Evolutionary conservation across 371 early-diverging fungal genomes (phyloP), one percentile per base, ranked within the genome.

Genomic region (Mortierella sp.): DNA sequence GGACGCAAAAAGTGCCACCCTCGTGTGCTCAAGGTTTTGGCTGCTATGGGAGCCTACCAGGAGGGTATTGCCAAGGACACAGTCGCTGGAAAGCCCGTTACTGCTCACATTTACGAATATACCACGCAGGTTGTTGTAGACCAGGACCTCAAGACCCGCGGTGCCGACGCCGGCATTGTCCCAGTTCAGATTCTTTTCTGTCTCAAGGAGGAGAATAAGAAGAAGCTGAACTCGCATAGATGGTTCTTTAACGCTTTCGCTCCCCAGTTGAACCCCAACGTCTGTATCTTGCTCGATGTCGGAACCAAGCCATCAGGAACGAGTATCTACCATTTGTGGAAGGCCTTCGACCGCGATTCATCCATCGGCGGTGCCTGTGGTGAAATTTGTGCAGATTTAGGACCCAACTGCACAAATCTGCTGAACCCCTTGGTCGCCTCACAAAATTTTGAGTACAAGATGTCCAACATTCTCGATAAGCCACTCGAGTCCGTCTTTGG

Each of bases 171-270:
- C 37, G 79, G 59, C 49, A 87, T 89, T 66, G 93, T 94, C 1
- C 96, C 96, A 0, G 88, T 93, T 5, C 95, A 96, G 83, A 86
- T 93, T 3, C 58, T 96, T n/a, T 96, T 96, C 79, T 93, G 94
- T 69, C 76, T 96, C 1, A 96, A 96, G 78, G 95, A 96, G 75
- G 88, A 94, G 75, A 96, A 96, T 69, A 91, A 91, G 12, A 96
- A 95, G 84, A 96, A 96, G 80, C 90, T 96, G 80, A 96, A 96
- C 84, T 93, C 93, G 0, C 95, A 96, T 83, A 87, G 95, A 26
- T 96, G 95, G 95, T 94, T 94, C 84, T 96, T 95, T 74, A 92
- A 92, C 72, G 94, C 94, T 1, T 91, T 95, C 72, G 93, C 89
- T 0, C 84, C 86, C 0, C 62, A 88, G 18, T 72, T 96, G 32